Conservation (phyloP, 2,329 filamentous ascomycete genomes). For the Penicillium sclerotigenum region DNA sequence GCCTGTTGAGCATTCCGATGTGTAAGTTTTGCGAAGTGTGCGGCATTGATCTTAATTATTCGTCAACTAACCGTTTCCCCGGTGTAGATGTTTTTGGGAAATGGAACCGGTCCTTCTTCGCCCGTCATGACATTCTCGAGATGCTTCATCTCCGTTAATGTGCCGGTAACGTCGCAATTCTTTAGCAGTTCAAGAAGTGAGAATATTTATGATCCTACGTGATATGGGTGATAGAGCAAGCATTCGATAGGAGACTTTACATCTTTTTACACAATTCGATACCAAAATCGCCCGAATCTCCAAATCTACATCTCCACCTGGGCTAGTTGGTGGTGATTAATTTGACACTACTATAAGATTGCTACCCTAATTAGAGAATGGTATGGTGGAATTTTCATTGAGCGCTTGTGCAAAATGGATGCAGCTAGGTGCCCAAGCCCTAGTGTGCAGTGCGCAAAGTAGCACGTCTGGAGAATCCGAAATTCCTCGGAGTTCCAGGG, state of each 20-base stretch:
- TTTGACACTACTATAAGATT: too few relatives aligned
- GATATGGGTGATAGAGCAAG: background rate
- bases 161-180: background rate
- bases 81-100: constrained; percentile 72
- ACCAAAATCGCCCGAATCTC: background rate
- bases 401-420: background rate
- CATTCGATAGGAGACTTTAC: background rate
- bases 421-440: background rate
- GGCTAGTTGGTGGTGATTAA: too few relatives aligned
- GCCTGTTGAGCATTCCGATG: constrained; percentile 69
- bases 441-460: background rate
- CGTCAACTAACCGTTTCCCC: background rate
- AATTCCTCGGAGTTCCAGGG: background rate
- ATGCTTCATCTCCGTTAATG: constrained; percentile 35
- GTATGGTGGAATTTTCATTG: background rate
- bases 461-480: background rate
- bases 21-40: constrained; percentile 57
- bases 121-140: constrained; percentile 68
- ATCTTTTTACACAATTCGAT: background rate
- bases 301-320: too few relatives aligned
- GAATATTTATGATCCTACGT: background rate
- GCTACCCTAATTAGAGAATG: too few relatives aligned
- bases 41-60: background rate
- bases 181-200: background rate
- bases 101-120: constrained; percentile 69